Evolutionary conservation across 169 alveolate genomes (phyloP).

Genomic region (Babesia bigemina): DNA sequence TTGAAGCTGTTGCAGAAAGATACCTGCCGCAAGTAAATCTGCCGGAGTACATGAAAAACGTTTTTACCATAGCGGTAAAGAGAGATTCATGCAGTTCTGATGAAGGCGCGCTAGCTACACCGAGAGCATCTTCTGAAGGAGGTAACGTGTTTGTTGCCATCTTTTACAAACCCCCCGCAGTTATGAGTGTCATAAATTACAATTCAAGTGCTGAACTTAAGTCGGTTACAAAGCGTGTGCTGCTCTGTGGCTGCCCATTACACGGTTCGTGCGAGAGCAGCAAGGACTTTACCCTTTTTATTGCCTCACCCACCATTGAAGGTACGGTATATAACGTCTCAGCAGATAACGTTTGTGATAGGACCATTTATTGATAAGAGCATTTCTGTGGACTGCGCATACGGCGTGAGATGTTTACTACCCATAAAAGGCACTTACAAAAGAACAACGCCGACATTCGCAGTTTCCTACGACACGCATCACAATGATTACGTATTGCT

Average conservation of each 20-base stretch:
- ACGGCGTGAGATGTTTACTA: slow-evolving; percentile 45
- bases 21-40: not conserved
- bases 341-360: not conserved
- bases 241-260: slow-evolving; percentile 30
- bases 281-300: slow-evolving; percentile 12
- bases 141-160: not conserved
- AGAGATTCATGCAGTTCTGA: slow-evolving; percentile 4
- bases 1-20: slow-evolving; percentile 10
- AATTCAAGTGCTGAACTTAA: not conserved
- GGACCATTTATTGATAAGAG: slow-evolving; percentile 22
- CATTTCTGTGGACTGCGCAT: slow-evolving; percentile 10
- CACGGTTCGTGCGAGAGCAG: not conserved
- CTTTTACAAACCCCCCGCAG: not conserved
- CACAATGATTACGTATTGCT: not conserved
- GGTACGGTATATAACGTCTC: not conserved
- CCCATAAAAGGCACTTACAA: slow-evolving; percentile 16
- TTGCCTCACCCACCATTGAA: slow-evolving; percentile 17
- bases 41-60: not conserved
- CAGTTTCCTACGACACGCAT: not conserved
- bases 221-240: not conserved
- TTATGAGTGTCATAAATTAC: not conserved
- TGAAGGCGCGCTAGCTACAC: not conserved
- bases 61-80: slow-evolving; percentile 6
- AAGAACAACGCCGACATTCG: not conserved
- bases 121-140: not conserved